Percentiles rank a stretch among this genome's conserved stretches.
Evolutionary conservation across 768 basidiomycete species (phyloP).

Genomic region (Roridomyces roridus): DNA sequence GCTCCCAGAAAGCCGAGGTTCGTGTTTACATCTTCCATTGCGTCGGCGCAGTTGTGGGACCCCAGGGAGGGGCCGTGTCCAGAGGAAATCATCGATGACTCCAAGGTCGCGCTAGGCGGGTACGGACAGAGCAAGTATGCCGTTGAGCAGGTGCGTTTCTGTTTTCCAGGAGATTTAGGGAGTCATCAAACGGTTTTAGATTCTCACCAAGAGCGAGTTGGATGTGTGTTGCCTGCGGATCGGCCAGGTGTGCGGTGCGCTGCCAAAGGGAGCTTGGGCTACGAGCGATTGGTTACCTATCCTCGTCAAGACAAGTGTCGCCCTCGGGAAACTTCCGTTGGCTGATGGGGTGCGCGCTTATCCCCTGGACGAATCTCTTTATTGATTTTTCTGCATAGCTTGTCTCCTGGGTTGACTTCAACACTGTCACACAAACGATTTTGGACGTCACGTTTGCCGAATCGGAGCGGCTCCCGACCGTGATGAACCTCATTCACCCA

Average conservation of each 20-base stretch:
- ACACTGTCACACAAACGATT: constrained; percentile 33
- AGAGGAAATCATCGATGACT: constrained; percentile 14
- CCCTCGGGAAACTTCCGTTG: constrained; percentile 33
- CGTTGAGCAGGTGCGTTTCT: constrained; percentile 17
- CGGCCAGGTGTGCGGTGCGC: constrained; percentile 44
- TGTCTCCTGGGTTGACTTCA: constrained; percentile 42
- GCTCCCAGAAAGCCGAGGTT: constrained; percentile 17
- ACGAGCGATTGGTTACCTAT: constrained; percentile 43
- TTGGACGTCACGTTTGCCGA: constrained; percentile 35
- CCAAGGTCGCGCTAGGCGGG: constrained; percentile 16
- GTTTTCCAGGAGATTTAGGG: background rate
- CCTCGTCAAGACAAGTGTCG: constrained; percentile 39
- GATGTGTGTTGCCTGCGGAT: constrained; percentile 26
- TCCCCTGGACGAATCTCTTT: background rate
- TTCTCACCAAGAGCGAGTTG: constrained; percentile 27
- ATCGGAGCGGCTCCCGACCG: constrained; percentile 18
- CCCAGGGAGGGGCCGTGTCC: constrained; percentile 14
- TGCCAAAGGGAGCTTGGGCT: constrained; percentile 42
- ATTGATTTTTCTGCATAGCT: constrained; percentile 23
- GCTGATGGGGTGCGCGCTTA: constrained; percentile 30
- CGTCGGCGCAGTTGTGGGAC: constrained; percentile 22
- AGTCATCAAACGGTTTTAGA: constrained; percentile 2
- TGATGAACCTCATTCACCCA: constrained; percentile 43
- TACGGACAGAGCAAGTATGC: constrained; percentile 29
- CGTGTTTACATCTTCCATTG: constrained; percentile 23